phyloP scores from a whole-genome alignment of 305 asterid species.

The Salvia sclarea region DNA sequence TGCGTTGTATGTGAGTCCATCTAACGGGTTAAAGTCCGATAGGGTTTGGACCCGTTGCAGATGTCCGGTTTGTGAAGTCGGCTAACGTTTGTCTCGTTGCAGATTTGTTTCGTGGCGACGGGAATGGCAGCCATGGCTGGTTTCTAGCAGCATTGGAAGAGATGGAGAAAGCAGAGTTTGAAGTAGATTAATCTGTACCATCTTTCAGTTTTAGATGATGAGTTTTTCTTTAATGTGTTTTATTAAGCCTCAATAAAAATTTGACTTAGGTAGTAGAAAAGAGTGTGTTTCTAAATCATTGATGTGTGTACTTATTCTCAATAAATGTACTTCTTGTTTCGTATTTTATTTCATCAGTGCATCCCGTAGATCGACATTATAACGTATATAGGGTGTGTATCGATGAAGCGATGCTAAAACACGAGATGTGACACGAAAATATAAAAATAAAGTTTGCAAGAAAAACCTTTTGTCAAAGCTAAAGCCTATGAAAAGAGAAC shows the following conservation, averaged over 20 bases:
- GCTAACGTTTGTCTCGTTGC: slow-evolving; percentile 1
- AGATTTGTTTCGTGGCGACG: slow-evolving; percentile 23
- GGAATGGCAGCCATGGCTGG: background rate
- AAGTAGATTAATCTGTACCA: slow-evolving; percentile 28
- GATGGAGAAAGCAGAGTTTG: slow-evolving; percentile 27
- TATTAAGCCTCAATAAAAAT: slow-evolving; percentile 29
- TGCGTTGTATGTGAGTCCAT: no score
- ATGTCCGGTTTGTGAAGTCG: background rate
- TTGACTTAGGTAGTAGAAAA: slow-evolving; percentile 17
- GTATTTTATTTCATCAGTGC: background rate
- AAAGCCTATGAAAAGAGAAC: no score
- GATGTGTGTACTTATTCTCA: slow-evolving; percentile 24
- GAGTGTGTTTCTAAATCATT: slow-evolving; percentile 21
- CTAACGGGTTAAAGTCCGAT: background rate
- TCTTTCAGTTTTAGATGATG: slow-evolving; percentile 33
- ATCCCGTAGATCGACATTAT: no score
- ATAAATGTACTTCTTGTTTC: background rate
- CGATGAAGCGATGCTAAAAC: no score
- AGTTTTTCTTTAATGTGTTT: background rate
- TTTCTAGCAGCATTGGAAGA: slow-evolving; percentile 21
- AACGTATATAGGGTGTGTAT: no score
- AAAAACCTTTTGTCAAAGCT: no score
- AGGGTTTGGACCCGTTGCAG: no score
- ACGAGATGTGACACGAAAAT: no score
- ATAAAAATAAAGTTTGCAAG: no score